phyloP scores from a whole-genome alignment of 345 rosid genomes.

The Brassica nigra region DNA sequence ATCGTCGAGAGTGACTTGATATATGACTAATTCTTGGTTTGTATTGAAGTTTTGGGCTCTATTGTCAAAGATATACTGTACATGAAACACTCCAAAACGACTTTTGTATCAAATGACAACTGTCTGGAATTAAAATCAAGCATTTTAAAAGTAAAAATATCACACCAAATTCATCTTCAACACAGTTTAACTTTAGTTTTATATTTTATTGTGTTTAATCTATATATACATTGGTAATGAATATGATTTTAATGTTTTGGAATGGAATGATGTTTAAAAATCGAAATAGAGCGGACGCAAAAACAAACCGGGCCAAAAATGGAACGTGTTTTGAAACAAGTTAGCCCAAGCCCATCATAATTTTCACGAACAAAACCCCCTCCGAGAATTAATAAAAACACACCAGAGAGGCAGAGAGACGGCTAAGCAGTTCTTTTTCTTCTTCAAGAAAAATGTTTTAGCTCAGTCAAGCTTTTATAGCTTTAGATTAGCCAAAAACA shows the following conservation, averaged over 20 bases:
- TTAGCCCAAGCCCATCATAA: not conserved
- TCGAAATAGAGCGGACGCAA: too few relatives aligned
- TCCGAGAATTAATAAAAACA: not conserved
- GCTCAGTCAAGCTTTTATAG: not conserved
- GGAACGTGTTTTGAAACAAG: not conserved
- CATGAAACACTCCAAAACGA: conserved; percentile 7
- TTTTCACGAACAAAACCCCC: not conserved
- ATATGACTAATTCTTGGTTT: not conserved
- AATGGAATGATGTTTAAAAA: too few relatives aligned
- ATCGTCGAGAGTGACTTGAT: conserved; percentile 15
- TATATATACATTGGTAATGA: too few relatives aligned
- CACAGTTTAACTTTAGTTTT: not conserved
- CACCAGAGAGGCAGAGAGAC: not conserved
- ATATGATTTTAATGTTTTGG: too few relatives aligned
- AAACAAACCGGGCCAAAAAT: not conserved
- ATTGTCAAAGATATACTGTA: not conserved
- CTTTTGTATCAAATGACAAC: not conserved
- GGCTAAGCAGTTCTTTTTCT: not conserved
- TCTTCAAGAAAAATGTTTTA: not conserved
- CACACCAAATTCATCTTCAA: not conserved
- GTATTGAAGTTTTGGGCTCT: conserved; percentile 1
- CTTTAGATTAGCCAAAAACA: not conserved
- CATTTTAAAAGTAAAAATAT: not conserved
- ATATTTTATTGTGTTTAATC: too few relatives aligned
- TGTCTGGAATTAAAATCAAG: not conserved